Evolutionary conservation across 768 basidiomycete species (phyloP).

Genomic region (Hebeloma cylindrosporum): DNA sequence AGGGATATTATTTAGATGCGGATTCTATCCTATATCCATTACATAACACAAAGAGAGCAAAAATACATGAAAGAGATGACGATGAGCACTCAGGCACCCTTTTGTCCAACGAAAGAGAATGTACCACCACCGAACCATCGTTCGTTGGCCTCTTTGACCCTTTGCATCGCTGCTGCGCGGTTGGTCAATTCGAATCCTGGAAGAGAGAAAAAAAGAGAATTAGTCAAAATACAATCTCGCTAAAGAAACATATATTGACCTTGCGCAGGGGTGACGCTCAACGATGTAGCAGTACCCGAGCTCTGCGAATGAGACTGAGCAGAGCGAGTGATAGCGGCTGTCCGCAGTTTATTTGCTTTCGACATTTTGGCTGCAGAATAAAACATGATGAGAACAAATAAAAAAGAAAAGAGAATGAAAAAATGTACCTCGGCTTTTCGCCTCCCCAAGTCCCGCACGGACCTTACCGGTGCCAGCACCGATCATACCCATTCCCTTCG

Average conservation of each 20-base stretch:
- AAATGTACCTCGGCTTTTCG: slow-evolving; percentile 82
- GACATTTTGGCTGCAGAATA: slow-evolving; percentile 81
- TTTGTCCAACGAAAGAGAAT: slow-evolving; percentile 74
- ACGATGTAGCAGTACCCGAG: slow-evolving; percentile 87
- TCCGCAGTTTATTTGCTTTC: slow-evolving; percentile 89
- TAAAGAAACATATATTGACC: slow-evolving; percentile 50
- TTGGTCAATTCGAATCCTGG: slow-evolving; percentile 94
- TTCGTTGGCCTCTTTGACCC: slow-evolving; percentile 95
- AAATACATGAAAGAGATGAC: slow-evolving; percentile 1
- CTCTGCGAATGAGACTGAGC: slow-evolving; percentile 54
- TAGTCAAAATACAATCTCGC: not conserved
- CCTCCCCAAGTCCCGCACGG: slow-evolving; percentile 82
- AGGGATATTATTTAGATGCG: not conserved
- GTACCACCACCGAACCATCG: slow-evolving; percentile 91
- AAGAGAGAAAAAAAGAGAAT: slow-evolving; percentile 1
- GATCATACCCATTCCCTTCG: slow-evolving; percentile 98
- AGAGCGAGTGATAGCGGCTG: slow-evolving; percentile 77
- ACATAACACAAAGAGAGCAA: not conserved
- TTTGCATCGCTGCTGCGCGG: slow-evolving; percentile 77
- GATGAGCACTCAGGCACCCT: slow-evolving; percentile 29
- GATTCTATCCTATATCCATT: not conserved
- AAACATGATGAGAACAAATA: slow-evolving; percentile 2
- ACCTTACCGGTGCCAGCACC: slow-evolving; percentile 86
- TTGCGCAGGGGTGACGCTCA: slow-evolving; percentile 96
- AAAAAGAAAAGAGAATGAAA: not conserved